Percentiles rank a stretch among this genome's conserved stretches.
Conservation (phyloP, 257 asterid species). For the Fraxinus excelsior region DNA sequence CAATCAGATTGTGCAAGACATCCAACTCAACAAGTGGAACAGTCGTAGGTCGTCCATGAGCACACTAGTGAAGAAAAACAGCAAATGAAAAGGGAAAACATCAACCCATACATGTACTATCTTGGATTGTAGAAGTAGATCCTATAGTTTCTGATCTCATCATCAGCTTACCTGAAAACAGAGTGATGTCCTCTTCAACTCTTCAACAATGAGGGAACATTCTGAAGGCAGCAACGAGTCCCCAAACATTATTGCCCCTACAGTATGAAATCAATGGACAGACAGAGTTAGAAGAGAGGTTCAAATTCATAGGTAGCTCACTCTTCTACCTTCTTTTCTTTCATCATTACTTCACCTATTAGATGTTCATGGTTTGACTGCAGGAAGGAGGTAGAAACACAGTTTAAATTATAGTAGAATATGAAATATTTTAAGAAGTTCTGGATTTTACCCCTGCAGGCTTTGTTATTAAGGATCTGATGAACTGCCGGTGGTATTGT, state of each 20-base stretch:
- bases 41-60: slow-evolving; percentile 97
- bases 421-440: slow-evolving; percentile 12
- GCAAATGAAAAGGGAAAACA: slow-evolving; percentile 10
- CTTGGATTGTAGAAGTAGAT: neutral
- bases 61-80: slow-evolving; percentile 61
- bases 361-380: neutral
- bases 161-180: slow-evolving; percentile 83
- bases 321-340: neutral
- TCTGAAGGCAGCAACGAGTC: slow-evolving; percentile 86
- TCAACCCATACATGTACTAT: neutral
- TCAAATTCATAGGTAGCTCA: neutral
- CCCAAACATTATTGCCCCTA: slow-evolving; percentile 98
- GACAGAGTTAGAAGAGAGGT: slow-evolving; percentile 4
- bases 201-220: slow-evolving; percentile 90
- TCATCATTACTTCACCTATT: neutral
- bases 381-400: neutral
- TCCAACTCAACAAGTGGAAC: slow-evolving; percentile 80
- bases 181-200: slow-evolving; percentile 79
- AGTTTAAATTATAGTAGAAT: neutral
- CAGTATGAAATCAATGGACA: neutral
- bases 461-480: slow-evolving; percentile 82
- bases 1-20: slow-evolving; percentile 56
- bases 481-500: slow-evolving; percentile 83
- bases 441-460: slow-evolving; percentile 78
- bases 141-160: slow-evolving; percentile 16